phyloP scores from a whole-genome alignment of 208 protist genomes.

The Leishmania gerbilli region DNA sequence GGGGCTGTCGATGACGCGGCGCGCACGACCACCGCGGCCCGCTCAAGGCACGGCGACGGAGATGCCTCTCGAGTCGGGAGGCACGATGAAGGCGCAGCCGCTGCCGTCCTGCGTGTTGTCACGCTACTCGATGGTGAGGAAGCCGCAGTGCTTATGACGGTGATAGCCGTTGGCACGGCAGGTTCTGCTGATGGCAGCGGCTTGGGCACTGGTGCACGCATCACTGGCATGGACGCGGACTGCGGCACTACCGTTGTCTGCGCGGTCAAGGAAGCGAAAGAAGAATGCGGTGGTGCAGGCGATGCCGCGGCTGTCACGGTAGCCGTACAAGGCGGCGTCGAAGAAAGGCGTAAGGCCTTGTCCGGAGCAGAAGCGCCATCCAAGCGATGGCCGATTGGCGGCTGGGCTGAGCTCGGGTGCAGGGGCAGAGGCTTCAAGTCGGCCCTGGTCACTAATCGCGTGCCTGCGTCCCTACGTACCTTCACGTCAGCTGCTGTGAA shows the following conservation, averaged over 20 bases:
- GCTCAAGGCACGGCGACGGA: slow-evolving; percentile 11
- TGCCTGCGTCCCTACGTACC: background rate
- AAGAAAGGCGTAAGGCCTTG: background rate
- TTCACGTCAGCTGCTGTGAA: background rate
- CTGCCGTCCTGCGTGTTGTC: slow-evolving; percentile 14
- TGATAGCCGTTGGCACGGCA: background rate
- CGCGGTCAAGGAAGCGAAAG: background rate
- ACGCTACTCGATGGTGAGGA: slow-evolving; percentile 12
- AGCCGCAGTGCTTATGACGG: background rate
- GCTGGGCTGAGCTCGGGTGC: background rate
- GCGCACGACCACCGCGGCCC: background rate
- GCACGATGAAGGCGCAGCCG: slow-evolving; percentile 19
- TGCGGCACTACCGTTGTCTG: background rate
- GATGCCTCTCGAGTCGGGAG: slow-evolving; percentile 22
- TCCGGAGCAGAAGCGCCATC: background rate
- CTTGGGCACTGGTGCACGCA: background rate
- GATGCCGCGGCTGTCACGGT: background rate
- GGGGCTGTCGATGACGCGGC: background rate
- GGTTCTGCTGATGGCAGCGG: background rate
- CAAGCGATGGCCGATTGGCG: background rate
- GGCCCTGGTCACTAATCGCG: background rate
- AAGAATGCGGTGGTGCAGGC: background rate
- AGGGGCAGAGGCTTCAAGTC: background rate
- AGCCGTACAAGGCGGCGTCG: background rate
- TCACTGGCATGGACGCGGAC: background rate